Evolutionary conservation across 306 rosid genomes (phyloP).

Genomic region (Cicer bijugum): DNA sequence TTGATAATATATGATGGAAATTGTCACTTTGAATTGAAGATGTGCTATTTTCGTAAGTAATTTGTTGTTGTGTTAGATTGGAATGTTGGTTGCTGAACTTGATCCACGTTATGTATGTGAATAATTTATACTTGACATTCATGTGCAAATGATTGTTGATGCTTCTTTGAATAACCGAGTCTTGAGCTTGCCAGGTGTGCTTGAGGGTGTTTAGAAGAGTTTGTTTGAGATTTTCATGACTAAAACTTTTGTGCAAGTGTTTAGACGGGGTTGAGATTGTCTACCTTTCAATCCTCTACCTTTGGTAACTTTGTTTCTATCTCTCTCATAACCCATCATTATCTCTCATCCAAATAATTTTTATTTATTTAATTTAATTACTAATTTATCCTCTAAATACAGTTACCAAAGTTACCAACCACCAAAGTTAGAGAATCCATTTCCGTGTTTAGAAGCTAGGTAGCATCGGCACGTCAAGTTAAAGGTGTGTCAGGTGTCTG

Average conservation of each 20-base stretch:
- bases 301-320: no score
- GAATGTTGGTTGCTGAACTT: constrained; percentile 6
- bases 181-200: not conserved
- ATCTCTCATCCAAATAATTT: no score
- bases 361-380: no score
- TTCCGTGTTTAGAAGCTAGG: not conserved
- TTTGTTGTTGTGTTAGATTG: constrained; percentile 9
- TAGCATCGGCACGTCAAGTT: not conserved
- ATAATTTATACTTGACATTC: not conserved
- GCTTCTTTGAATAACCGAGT: not conserved
- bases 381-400: no score
- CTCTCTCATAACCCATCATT: no score
- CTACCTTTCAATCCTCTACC: no score
- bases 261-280: not conserved
- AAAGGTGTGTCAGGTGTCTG: not conserved
- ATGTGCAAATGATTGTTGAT: constrained; percentile 10
- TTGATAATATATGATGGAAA: not conserved
- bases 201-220: not conserved
- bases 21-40: not conserved
- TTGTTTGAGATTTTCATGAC: not conserved
- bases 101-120: not conserved
- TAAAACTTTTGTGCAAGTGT: not conserved
- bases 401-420: no score
- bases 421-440: no score
- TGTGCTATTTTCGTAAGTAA: not conserved